Evolutionary conservation across 73 alveolate genomes (phyloP), one percentile per base, ranked within the genome.

Genomic region (Symbiodinium natans): DNA sequence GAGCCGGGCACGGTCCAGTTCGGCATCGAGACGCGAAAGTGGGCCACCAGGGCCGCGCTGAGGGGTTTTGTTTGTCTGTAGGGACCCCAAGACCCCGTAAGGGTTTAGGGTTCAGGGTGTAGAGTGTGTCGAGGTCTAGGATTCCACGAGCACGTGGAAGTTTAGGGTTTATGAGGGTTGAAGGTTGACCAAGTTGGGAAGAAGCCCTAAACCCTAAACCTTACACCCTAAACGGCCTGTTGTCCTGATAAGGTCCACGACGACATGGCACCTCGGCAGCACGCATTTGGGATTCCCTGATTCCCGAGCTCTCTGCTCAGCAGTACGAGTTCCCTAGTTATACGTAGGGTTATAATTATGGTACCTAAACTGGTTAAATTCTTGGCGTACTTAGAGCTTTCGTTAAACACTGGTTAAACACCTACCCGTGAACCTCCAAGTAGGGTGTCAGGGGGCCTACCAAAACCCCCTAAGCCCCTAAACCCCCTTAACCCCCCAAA

Each of bases 1-100:
- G 54, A 40, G 41, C 86, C 83, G 19, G 96, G 96, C 23, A 90
- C 96, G 8, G 88, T 90, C 25, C 96, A 90, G 54, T 90, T 90
- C 29, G 96, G 96, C 4, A 23, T 68, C 23, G 96, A 39, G 31
- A 90, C 96, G 38, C 75, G 42, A 80, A 41, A 90, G 9, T 90
- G 43, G 7, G 96, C 77, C 52, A 31, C 96, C 41, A 7, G 80
- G 38, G 77, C 36, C 23, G 77, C 77, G n/a, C 77, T 59, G 11
- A 2, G 34, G 77, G 77, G 34, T 11, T 19, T 17, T 1, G 25
- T 15, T 19, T 56, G 25, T 19, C 31, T 8, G 74, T 56, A 56
- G 31, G 31, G 74, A 8, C 11, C 56, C 19, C 11, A 6, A 43
- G 11, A 43, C 19, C 56, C 56, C 56, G 6, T 17, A 9, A 0